phyloP scores from a whole-genome alignment of 192 early-diverging fungal species.

The Gryganskiella cystojenkinii region DNA sequence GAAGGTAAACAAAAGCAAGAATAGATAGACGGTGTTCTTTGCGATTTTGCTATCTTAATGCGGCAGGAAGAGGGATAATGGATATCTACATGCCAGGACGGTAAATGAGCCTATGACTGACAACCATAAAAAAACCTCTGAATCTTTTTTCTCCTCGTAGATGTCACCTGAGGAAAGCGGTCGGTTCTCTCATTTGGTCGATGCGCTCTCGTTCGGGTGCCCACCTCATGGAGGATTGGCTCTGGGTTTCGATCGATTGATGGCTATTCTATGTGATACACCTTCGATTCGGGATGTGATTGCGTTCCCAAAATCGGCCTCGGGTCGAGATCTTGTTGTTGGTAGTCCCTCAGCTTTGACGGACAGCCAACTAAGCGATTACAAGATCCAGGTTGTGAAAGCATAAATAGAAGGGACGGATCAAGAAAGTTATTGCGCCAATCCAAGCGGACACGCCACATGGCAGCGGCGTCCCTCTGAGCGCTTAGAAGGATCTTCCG shows the following conservation, averaged over 20 bases:
- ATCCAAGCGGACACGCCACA: no score
- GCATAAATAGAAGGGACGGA: no score
- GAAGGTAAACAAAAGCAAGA: constrained; percentile 43
- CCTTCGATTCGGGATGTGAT: constrained; percentile 89
- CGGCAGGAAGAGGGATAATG: background rate
- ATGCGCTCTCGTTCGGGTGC: constrained; percentile 84
- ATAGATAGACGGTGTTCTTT: constrained; percentile 15
- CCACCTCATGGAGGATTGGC: constrained; percentile 94
- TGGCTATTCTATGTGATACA: constrained; percentile 78
- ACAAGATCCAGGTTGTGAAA: constrained; percentile 62
- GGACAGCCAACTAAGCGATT: constrained; percentile 70
- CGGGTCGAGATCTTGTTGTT: constrained; percentile 86
- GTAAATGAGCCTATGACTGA: no score
- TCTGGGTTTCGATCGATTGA: constrained; percentile 83
- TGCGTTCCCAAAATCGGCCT: constrained; percentile 89
- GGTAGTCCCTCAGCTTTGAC: constrained; percentile 75
- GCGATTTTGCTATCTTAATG: background rate
- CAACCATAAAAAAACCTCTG: background rate
- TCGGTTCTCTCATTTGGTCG: constrained; percentile 84
- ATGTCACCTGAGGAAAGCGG: constrained; percentile 62
- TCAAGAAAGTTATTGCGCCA: no score
- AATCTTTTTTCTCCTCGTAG: constrained; percentile 13
- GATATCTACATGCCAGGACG: background rate
- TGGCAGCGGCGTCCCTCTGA: no score
- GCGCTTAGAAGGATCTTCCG: no score